phyloP scores from a whole-genome alignment of 306 rosid genomes.

The Fragaria nilgerrensis region DNA sequence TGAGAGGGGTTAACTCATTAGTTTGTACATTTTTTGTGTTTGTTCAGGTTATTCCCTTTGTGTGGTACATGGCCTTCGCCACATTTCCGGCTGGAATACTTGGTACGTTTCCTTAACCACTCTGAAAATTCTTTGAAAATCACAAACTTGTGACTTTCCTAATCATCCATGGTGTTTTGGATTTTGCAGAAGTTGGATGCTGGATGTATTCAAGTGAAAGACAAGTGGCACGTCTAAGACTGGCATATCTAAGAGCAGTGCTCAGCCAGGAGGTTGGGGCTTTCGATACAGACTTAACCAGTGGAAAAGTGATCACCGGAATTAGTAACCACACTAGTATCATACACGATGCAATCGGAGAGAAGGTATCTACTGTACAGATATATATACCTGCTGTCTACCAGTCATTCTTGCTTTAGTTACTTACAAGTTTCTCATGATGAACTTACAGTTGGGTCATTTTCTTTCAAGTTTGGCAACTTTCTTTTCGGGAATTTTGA shows the following conservation, averaged over 20 bases:
- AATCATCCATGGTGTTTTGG: slow-evolving; percentile 1
- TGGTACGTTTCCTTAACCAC: slow-evolving; percentile 37
- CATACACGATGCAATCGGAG: slow-evolving; percentile 84
- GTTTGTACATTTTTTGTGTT: slow-evolving; percentile 1
- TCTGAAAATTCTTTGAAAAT: neutral
- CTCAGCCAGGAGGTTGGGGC: slow-evolving; percentile 83
- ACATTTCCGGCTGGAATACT: slow-evolving; percentile 89
- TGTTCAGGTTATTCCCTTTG: slow-evolving; percentile 71
- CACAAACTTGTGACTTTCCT: slow-evolving; percentile 42
- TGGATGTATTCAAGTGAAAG: slow-evolving; percentile 94
- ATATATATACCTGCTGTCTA: neutral
- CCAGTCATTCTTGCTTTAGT: neutral
- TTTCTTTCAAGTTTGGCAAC: slow-evolving; percentile 61
- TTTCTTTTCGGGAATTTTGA: slow-evolving; percentile 65
- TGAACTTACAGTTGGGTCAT: slow-evolving; percentile 62
- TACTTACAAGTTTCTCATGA: neutral
- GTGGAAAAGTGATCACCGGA: slow-evolving; percentile 66
- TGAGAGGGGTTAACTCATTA: neutral
- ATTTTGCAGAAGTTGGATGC: slow-evolving; percentile 62
- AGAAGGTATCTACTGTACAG: slow-evolving; percentile 45
- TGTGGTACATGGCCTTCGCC: slow-evolving; percentile 96
- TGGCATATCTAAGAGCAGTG: slow-evolving; percentile 67
- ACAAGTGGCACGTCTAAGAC: slow-evolving; percentile 55
- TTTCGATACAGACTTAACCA: slow-evolving; percentile 76
- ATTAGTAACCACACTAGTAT: slow-evolving; percentile 66